Evolutionary conservation across 768 basidiomycete genomes (phyloP).

Genomic region (Mycena haematopus): DNA sequence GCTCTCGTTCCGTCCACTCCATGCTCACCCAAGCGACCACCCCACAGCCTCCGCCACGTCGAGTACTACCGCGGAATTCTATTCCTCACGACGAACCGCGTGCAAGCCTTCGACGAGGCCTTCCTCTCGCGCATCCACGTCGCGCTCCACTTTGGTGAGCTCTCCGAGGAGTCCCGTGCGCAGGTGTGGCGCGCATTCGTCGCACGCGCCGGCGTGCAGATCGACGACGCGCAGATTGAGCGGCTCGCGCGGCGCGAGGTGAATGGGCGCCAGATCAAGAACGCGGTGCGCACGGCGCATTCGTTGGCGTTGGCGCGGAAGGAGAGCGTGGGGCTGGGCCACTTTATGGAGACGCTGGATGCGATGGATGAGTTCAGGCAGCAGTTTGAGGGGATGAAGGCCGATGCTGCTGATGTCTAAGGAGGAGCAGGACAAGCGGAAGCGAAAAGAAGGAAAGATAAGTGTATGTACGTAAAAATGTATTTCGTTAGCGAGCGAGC

Average conservation of each 20-base stretch:
- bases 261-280: slow-evolving; percentile 75
- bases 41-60: slow-evolving; percentile 61
- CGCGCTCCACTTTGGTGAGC: slow-evolving; percentile 68
- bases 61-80: slow-evolving; percentile 65
- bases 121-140: slow-evolving; percentile 74
- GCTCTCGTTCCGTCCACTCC: slow-evolving; percentile 28
- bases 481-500: too few species aligned
- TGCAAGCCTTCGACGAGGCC: slow-evolving; percentile 69
- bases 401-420: neutral
- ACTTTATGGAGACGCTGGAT: slow-evolving; percentile 64
- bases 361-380: slow-evolving; percentile 66
- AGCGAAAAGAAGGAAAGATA: neutral
- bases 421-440: neutral
- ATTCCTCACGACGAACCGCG: slow-evolving; percentile 63
- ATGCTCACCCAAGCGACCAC: slow-evolving; percentile 11
- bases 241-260: slow-evolving; percentile 57
- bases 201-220: slow-evolving; percentile 38
- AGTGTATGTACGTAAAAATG: neutral
- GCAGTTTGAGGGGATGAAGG: slow-evolving; percentile 44
- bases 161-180: slow-evolving; percentile 56
- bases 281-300: slow-evolving; percentile 68
- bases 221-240: slow-evolving; percentile 51
- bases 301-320: slow-evolving; percentile 59
- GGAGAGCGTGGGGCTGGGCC: slow-evolving; percentile 53
- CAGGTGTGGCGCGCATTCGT: slow-evolving; percentile 73